phyloP scores from a whole-genome alignment of 148 eudicot species.

The Amaranthus palmeri region DNA sequence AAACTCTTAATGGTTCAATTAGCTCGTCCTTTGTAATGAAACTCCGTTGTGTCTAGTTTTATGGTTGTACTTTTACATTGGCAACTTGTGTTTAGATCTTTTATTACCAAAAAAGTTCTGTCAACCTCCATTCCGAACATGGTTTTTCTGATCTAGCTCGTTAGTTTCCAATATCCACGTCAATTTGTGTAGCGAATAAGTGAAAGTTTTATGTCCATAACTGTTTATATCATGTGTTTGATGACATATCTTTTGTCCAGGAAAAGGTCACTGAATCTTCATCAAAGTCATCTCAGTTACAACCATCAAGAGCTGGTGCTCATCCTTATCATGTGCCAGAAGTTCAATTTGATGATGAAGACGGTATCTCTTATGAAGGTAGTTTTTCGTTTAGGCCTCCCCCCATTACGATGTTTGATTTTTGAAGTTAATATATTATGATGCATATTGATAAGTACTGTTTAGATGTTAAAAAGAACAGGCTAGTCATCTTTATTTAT shows the following conservation, averaged over 20 bases:
- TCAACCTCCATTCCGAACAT: not conserved
- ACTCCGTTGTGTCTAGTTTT: not conserved
- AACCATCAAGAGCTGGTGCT: constrained; percentile 47
- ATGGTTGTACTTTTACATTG: not conserved
- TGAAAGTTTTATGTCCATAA: not conserved
- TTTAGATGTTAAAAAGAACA: not conserved
- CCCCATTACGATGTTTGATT: not conserved
- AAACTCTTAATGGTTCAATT: not conserved
- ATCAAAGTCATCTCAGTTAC: constrained; percentile 57
- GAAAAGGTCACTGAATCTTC: constrained; percentile 68
- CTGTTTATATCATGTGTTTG: not conserved
- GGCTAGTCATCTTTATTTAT: not conserved
- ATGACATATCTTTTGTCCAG: constrained; percentile 32
- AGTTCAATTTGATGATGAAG: constrained; percentile 63
- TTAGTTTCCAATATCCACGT: not conserved
- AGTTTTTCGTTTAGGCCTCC: not conserved
- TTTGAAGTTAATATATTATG: too few relatives aligned
- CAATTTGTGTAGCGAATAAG: too few relatives aligned
- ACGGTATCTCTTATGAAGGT: constrained; percentile 74
- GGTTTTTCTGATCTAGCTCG: not conserved
- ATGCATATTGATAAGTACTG: not conserved
- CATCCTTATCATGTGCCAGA: constrained; percentile 52
- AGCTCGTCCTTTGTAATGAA: not conserved
- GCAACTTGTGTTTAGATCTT: not conserved
- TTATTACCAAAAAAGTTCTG: not conserved